Base-by-base conservation (phyloP, 805 yeast species). In the Yamadazyma nakazawae region DNA sequence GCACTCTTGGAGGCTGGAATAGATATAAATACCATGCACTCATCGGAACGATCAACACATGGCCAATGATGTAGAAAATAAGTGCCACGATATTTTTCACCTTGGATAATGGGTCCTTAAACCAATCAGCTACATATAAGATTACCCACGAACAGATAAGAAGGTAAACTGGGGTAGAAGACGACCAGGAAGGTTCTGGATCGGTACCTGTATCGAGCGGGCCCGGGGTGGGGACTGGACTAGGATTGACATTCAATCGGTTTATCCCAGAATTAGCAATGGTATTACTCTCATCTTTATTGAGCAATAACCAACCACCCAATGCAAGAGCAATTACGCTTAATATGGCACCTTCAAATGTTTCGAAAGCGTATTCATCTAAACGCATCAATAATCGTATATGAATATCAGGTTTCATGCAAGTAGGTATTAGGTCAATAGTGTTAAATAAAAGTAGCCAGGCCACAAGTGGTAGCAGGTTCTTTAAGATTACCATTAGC, bases 1-100 rank as follows among this genome's bases (percentile, higher is more conserved):
- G 43, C 0, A 80, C 78, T 0, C 85, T 87, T n/a, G 83, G 85
- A 1, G 82, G 73, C 44, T 82, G 86, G 70, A 82, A 83, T 10
- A 82, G 75, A 57, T 83, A 82, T 13, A 84, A 65, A 67, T 83
- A 84, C 16, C 80, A 71, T 0, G 83, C 79, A 0, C 85, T 80
- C 50, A 82, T 60, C 7, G 84, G 75, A 0, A 89, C 88, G 5
- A 75, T 79, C 21, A 78, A 68, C 34, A 83, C 70, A 60, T 84
- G 89, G 34, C 79, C 70, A 17, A 83, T 58, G 11, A 83, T 87
- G 56, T 83, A 82, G 31, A 80, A 78, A 37, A 74, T 60, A 85
- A 87, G 81, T 1, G 88, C 82, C 25, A 73, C 49, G 9, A 82
- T 51, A 60, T 84, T 88, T 52, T 76, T 74, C 12, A 61, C 53